These are phyloP conservation scores for Chenopodium berlandieri DNA, from an alignment of 148 eudicot genomes.

Conservation along the genomic window DNA sequence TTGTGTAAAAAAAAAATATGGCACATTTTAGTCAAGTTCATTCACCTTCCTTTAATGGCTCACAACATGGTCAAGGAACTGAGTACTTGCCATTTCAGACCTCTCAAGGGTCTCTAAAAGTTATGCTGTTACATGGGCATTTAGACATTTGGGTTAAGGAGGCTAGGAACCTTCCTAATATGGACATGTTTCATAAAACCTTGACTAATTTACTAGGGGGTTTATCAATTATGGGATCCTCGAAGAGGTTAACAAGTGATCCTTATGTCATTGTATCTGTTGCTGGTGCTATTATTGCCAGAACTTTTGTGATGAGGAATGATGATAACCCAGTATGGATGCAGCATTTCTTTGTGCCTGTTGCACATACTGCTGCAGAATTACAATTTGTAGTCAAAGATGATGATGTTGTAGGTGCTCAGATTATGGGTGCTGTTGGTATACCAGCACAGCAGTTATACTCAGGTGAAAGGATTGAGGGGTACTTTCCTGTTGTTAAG, in stretches of 20 bases:
- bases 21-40: conserved; percentile 31
- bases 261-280: conserved; percentile 76
- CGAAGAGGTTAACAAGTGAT: conserved; percentile 57
- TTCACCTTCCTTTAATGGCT: conserved; percentile 27
- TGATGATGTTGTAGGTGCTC: conserved; percentile 62
- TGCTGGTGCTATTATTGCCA: conserved; percentile 51
- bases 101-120: conserved; percentile 53
- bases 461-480: conserved; percentile 46
- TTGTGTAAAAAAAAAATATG: conserved; percentile 29
- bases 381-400: conserved; percentile 74
- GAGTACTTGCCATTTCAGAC: conserved; percentile 53
- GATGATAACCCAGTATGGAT: conserved; percentile 72
- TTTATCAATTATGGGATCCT: conserved; percentile 20
- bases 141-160: conserved; percentile 82
- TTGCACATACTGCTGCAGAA: conserved; percentile 70
- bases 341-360: conserved; percentile 67
- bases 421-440: conserved; percentile 60
- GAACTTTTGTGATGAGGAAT: conserved; percentile 65
- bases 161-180: conserved; percentile 80
- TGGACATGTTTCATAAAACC: conserved; percentile 66
- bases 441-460: conserved; percentile 50
- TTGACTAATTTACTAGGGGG: conserved; percentile 38
- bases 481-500: conserved; percentile 56
- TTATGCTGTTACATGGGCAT: conserved; percentile 71
- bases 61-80: conserved; percentile 50